A percentile compares a stretch with the other conserved stretches of the same genome.
Evolutionary conservation across 1,284 basidiomycete species (phyloP).

Genomic region (Trichosporon ovoides): DNA sequence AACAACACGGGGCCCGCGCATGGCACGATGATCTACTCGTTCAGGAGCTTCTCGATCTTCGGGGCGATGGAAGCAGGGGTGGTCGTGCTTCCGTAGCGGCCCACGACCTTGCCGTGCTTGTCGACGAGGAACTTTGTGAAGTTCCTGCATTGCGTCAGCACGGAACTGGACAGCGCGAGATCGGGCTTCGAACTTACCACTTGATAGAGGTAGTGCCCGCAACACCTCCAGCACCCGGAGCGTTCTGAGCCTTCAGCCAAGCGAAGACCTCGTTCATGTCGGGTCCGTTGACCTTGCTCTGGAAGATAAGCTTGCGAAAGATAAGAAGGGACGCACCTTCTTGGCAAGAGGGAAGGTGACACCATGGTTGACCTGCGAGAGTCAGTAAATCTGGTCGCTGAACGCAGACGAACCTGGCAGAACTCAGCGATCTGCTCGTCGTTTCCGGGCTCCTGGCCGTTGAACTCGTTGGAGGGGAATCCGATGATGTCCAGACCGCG

Average conservation of each 20-base stretch:
- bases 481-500: conserved; percentile 51
- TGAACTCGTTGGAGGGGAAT: conserved; percentile 54
- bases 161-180: background rate
- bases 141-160: conserved; percentile 26
- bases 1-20: background rate
- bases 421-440: conserved; percentile 61
- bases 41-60: conserved; percentile 40
- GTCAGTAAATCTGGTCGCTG: too few relatives aligned
- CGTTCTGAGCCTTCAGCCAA: conserved; percentile 64
- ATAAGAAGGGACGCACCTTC: conserved; percentile 54
- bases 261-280: conserved; percentile 71
- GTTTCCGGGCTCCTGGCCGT: conserved; percentile 64
- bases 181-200: conserved; percentile 21
- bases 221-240: conserved; percentile 25
- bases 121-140: conserved; percentile 46
- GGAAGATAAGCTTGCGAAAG: conserved; percentile 58
- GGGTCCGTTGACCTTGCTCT: conserved; percentile 83
- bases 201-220: conserved; percentile 44
- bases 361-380: conserved; percentile 61
- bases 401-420: conserved; percentile 49
- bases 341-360: conserved; percentile 79
- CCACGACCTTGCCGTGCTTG: conserved; percentile 34
- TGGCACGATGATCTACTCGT: background rate
- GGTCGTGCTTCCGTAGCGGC: conserved; percentile 33
- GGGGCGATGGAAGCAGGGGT: conserved; percentile 34